phyloP scores from a whole-genome alignment of 2,329 filamentous ascomycete species.

The Cladobotryum protrusum region DNA sequence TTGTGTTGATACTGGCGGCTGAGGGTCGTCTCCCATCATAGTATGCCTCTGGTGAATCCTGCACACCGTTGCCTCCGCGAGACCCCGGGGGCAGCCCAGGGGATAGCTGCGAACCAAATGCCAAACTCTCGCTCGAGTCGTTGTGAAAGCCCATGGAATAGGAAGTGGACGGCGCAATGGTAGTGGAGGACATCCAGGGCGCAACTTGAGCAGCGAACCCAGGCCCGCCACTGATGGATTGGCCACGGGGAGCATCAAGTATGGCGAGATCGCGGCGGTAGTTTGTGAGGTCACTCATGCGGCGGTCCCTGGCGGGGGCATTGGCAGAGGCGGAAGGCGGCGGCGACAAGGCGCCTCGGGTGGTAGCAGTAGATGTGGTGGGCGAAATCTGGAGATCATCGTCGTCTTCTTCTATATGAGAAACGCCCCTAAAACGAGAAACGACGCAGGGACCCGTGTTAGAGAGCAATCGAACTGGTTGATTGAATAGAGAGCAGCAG shows the following conservation, averaged over 20 bases:
- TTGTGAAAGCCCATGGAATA: constrained; percentile 61
- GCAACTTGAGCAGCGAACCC: constrained; percentile 48
- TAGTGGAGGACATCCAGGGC: constrained; percentile 51
- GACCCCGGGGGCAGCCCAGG: constrained; percentile 50
- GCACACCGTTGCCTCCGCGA: constrained; percentile 28
- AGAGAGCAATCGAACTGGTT: constrained; percentile 3
- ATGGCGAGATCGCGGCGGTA: constrained; percentile 67
- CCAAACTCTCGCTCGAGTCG: constrained; percentile 67
- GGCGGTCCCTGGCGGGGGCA: constrained; percentile 45
- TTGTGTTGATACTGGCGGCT: constrained; percentile 72
- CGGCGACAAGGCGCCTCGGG: constrained; percentile 42
- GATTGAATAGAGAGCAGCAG: constrained; percentile 2
- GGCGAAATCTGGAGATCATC: constrained; percentile 44
- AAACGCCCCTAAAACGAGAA: constrained; percentile 17
- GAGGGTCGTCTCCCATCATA: constrained; percentile 75
- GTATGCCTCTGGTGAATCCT: constrained; percentile 58
- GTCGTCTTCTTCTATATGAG: constrained; percentile 16
- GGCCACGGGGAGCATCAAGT: constrained; percentile 56
- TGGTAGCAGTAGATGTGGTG: constrained; percentile 37
- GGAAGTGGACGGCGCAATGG: constrained; percentile 29
- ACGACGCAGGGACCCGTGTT: constrained; percentile 8
- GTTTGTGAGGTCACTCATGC: constrained; percentile 57
- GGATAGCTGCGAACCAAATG: constrained; percentile 58
- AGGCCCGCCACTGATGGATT: constrained; percentile 46
- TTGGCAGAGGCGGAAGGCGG: constrained; percentile 31